Evolutionary conservation across 148 eudicot species (phyloP), one percentile per base, ranked within the genome.

Genomic region (Talinum fruticosum): DNA sequence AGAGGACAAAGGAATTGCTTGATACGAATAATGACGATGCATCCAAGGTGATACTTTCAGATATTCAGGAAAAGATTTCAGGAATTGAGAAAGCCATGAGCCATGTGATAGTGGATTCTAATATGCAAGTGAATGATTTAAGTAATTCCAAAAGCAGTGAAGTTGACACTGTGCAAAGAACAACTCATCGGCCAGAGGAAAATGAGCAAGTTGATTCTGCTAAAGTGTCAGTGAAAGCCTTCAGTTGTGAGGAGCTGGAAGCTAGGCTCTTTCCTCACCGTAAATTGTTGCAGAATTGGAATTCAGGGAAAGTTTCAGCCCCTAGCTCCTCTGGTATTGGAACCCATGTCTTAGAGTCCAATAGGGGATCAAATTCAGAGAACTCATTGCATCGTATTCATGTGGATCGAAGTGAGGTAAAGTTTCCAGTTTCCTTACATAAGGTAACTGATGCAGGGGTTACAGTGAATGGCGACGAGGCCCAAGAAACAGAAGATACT

Each of bases 41-140:
- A 0, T 95, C 99, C 6, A 92, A 95, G 85, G 74, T 84, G 87
- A 90, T 89, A 54, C 66, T 92, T 28, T 90, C 91, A 19, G 96
- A 92, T 86, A 95, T 95, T 76, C 97, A 91, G 67, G 88, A 89
- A 70, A 95, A 87, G 84, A 91, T 92, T 73, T 87, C 90, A 1
- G 99, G 99, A 16, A 92, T 95, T 70, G 99, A 95, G 87, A 91
- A 91, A 79, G 99, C 91, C 0, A 89, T 92, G 87, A 89, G 86
- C 1, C 75, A 82, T 91, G 97, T 88, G 41, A 78, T 76, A 6
- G 80, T 74, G 69, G 77, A 78, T 62, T 80, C 83, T 72, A 74
- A 72, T 70, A 19, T 51, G 57, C 34, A 2, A 71, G 81, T 90
- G 90, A 69, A 71, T 75, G 76, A 76, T 76, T 47, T 30, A 51